phyloP scores from a whole-genome alignment of 2,329 filamentous ascomycete genomes.

The Hymenoscyphus fraxineus region DNA sequence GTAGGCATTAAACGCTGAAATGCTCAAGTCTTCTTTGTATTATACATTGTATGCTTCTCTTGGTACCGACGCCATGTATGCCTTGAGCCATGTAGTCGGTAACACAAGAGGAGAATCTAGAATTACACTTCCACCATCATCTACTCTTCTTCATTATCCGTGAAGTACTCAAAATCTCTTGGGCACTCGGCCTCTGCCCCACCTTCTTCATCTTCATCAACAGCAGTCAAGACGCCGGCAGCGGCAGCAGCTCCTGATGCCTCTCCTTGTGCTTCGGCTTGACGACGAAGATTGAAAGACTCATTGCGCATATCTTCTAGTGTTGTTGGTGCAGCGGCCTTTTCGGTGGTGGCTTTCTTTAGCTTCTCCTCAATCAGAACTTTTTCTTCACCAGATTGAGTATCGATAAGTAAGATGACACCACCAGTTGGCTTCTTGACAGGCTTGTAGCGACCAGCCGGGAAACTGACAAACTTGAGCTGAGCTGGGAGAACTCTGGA shows the following conservation, averaged over 20 bases:
- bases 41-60: constrained; percentile 18
- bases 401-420: constrained; percentile 86
- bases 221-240: constrained; percentile 76
- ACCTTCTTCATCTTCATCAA: constrained; percentile 78
- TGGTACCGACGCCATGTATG: background rate
- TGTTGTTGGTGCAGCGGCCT: constrained; percentile 45
- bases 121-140: constrained; percentile 21
- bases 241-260: constrained; percentile 61
- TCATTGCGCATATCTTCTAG: constrained; percentile 31
- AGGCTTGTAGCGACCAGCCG: constrained; percentile 84
- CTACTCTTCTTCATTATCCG: constrained; percentile 37
- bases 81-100: constrained; percentile 14
- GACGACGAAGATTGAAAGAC: constrained; percentile 40
- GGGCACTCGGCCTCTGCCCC: constrained; percentile 70
- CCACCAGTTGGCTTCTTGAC: constrained; percentile 94
- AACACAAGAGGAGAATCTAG: constrained; percentile 20
- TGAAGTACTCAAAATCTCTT: constrained; percentile 74
- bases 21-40: constrained; percentile 2
- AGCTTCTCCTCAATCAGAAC: constrained; percentile 85
- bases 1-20: background rate
- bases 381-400: constrained; percentile 72
- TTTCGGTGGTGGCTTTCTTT: constrained; percentile 69
- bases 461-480: constrained; percentile 93
- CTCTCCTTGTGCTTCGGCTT: constrained; percentile 30
- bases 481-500: constrained; percentile 87